Percentiles rank a stretch among this genome's conserved stretches.
Evolutionary conservation across 495 filamentous ascomycete species (phyloP).

Genomic region (Penicillium chermesinum): DNA sequence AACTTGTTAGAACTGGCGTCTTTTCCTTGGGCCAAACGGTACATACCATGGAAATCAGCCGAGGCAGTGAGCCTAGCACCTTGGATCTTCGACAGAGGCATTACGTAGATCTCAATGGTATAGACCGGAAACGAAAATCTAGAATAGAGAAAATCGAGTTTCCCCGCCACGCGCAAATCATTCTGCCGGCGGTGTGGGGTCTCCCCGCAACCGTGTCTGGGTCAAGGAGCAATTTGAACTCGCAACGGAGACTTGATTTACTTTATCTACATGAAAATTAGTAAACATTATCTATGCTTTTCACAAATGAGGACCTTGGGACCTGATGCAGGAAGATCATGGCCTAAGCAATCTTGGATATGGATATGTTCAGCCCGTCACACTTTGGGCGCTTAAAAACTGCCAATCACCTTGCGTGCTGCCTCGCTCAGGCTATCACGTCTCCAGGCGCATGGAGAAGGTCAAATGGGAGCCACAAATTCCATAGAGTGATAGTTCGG

Average conservation of each 20-base stretch:
- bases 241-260: too few species aligned
- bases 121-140: background rate
- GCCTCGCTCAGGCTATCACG: background rate
- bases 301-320: too few species aligned
- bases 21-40: constrained; percentile 13
- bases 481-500: background rate
- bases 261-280: too few species aligned
- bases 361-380: too few species aligned
- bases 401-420: background rate
- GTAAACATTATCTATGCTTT: too few species aligned
- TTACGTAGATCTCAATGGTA: constrained; percentile 9
- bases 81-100: constrained; percentile 39
- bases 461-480: background rate
- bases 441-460: background rate
- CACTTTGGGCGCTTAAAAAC: background rate
- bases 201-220: constrained; percentile 7
- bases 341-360: too few species aligned
- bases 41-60: constrained; percentile 61
- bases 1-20: background rate
- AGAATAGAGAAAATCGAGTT: background rate
- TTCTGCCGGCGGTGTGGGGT: constrained; percentile 16
- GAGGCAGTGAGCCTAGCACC: constrained; percentile 61
- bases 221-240: background rate
- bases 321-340: background rate
- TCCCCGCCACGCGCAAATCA: background rate